Base-by-base conservation (phyloP, 495 filamentous ascomycete genomes). In the Friedmanniomyces endolithicus region DNA sequence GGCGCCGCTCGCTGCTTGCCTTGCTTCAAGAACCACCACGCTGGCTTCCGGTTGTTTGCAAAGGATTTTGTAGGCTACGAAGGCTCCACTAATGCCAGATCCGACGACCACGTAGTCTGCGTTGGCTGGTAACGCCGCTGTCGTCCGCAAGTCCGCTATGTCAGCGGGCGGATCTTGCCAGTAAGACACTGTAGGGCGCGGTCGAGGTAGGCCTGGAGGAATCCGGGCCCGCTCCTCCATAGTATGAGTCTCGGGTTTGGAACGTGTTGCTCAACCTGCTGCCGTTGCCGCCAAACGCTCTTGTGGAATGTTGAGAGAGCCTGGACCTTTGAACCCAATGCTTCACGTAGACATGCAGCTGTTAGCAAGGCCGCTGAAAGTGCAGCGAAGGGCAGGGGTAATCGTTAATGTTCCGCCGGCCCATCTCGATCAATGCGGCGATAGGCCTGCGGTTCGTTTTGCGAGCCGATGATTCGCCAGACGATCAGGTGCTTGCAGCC, bases 51-150 rank as follows among this genome's bases (percentile, higher is more conserved):
- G 53, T 22, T 46, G 25, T 63, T 53, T 22, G 61, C 50, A 63
- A 6, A 86, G 68, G 0, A 86, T 67, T 12, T 76, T 74, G 66
- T 75, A 80, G 8, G 83, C 78, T 2, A 83, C 68, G 0, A 76
- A 69, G 0, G 81, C 72, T 12, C 85, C 83, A 0, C 80, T 83
- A 52, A 87, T 86, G 6, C 85, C 85, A 37, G 79, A 83, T 27
- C 85, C 85, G 49, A 88, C 79, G 41, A 88, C 77, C 16, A 83
- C 73, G 34, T 74, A 73, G 55, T 86, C 76, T 39, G 71, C 74
- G 1, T 68, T 65, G 0, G 52, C 33, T 6, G 75, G 79, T 17
- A 83, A 69, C 6, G 58, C 58, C 16, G 63, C 33, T 8, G 74
- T 75, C 17, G 74, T 76, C 53, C 75, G 74, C 39, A 71, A 59